A percentile compares a stretch with the other conserved stretches of the same genome.
Conservation (phyloP, 2,329 filamentous ascomycete species). For the Paracamarosporium sp. region DNA sequence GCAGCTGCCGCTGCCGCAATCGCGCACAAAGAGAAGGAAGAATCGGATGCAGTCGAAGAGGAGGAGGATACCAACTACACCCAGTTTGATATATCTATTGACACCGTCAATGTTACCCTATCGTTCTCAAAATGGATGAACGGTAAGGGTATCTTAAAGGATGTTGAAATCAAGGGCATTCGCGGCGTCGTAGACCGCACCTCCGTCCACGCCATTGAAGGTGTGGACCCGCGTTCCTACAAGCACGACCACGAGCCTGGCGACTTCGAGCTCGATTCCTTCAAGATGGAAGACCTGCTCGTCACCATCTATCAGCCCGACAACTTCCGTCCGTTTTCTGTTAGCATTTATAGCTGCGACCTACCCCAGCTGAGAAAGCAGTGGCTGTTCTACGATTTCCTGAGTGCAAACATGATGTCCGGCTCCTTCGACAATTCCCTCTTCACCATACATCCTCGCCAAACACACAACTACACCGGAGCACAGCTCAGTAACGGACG, state of each 20-base stretch:
- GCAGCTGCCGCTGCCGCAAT: conserved; percentile 85
- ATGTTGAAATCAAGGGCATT: conserved; percentile 93
- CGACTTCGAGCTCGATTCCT: conserved; percentile 96
- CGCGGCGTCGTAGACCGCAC: conserved; percentile 92
- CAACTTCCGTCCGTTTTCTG: conserved; percentile 90
- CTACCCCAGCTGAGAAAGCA: conserved; percentile 91
- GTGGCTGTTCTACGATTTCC: conserved; percentile 97
- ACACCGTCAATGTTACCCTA: conserved; percentile 92
- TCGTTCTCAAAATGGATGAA: conserved; percentile 99
- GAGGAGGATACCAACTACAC: conserved; percentile 96
- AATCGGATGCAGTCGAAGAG: conserved; percentile 54
- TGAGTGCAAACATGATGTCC: conserved; percentile 94
- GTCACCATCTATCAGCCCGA: conserved; percentile 90
- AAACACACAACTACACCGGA: conserved; percentile 81
- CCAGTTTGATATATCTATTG: conserved; percentile 94
- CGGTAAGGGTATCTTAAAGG: conserved; percentile 86
- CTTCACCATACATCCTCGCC: conserved; percentile 94
- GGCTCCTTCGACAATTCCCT: conserved; percentile 94
- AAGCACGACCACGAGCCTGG: conserved; percentile 87
- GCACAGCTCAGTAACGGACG: conserved; percentile 63
- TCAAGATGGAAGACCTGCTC: conserved; percentile 93
- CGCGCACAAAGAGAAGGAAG: conserved; percentile 54
- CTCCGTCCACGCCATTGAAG: conserved; percentile 74
- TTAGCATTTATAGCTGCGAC: conserved; percentile 96
- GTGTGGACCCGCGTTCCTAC: conserved; percentile 84